Base-by-base conservation (phyloP, 148 eudicot genomes). In the Rhododendron ovatum region DNA sequence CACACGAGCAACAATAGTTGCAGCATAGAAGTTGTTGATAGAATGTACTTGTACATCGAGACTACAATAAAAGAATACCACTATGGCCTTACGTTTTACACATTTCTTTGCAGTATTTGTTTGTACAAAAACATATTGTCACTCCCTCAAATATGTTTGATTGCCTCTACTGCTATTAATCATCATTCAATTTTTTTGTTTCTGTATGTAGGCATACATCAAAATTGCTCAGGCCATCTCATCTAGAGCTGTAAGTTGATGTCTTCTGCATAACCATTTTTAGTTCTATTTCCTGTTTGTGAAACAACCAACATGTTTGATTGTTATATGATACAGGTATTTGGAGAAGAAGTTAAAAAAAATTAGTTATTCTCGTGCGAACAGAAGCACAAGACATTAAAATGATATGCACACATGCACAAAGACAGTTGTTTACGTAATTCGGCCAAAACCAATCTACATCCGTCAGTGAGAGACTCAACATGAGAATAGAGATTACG, bases 161-260 rank as follows among this genome's bases (percentile, higher is more conserved):
- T 37, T 57, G 1, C 33, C 11, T 59, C 35, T 18, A 33, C 63
- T 61, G 48, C 13, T 82, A 28, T 71, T 59, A 50, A 43, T 74
- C 20, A 55, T 84, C 7, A 28, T 85, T 82, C 79, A 75, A 55
- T 22, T 82, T 26, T 39, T 43, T 13, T 45, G 43, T 77, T 78
- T 84, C 79, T 86, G 80, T 91, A 83, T 88, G 88, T 89, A 96
- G 99, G 99, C 99, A 20, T 96, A 96, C 89, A 88, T 96, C 84
- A 96, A 96, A 91, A 96, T 96, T 88, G 99, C 99, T 59, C 99
- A 96, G 90, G 99, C 99, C 59, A 91, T 96, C 83, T 96, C 99
- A 81, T 95, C 99, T 88, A 90, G 99, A 91, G 89, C 99, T 43
- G 99, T 96, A 93, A 95, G 99, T 92, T 87, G 1, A 47, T 47